Evolutionary conservation across 2,329 filamentous ascomycete genomes (phyloP).

Genomic region (Whalleya microplaca): DNA sequence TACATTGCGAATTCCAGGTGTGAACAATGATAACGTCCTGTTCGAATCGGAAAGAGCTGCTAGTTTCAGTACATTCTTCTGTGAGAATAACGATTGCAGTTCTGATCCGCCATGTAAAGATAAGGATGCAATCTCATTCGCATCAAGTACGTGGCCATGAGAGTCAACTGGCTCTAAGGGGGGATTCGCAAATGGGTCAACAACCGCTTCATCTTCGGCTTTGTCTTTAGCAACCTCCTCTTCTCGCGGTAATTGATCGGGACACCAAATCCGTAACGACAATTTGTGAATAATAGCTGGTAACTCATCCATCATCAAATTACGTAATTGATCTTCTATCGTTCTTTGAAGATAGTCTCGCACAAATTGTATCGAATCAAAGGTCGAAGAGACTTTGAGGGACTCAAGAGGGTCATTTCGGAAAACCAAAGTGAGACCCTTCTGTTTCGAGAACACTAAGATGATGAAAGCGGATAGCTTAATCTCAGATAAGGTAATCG

Average conservation of each 20-base stretch:
- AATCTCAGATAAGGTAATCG: slow-evolving; percentile 95
- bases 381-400: slow-evolving; percentile 97
- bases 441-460: slow-evolving; percentile 95
- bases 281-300: slow-evolving; percentile 95
- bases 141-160: slow-evolving; percentile 75
- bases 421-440: slow-evolving; percentile 94
- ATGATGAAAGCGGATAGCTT: slow-evolving; percentile 97
- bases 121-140: slow-evolving; percentile 74
- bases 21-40: slow-evolving; percentile 87
- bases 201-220: slow-evolving; percentile 59
- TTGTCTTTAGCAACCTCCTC: slow-evolving; percentile 57
- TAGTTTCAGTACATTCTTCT: slow-evolving; percentile 87
- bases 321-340: slow-evolving; percentile 90
- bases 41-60: slow-evolving; percentile 86
- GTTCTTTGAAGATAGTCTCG: slow-evolving; percentile 95
- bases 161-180: slow-evolving; percentile 82
- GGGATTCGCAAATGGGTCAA: slow-evolving; percentile 81
- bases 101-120: slow-evolving; percentile 80
- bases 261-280: slow-evolving; percentile 86
- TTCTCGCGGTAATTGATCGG: slow-evolving; percentile 76
- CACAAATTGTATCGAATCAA: slow-evolving; percentile 98
- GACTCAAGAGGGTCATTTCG: slow-evolving; percentile 97
- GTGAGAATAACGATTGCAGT: slow-evolving; percentile 87
- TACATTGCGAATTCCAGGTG: slow-evolving; percentile 85
- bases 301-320: slow-evolving; percentile 96